Percentiles rank a stretch among this genome's conserved stretches.
Evolutionary conservation across 2,329 filamentous ascomycete genomes (phyloP).

Genomic region (Phialophora tarda): DNA sequence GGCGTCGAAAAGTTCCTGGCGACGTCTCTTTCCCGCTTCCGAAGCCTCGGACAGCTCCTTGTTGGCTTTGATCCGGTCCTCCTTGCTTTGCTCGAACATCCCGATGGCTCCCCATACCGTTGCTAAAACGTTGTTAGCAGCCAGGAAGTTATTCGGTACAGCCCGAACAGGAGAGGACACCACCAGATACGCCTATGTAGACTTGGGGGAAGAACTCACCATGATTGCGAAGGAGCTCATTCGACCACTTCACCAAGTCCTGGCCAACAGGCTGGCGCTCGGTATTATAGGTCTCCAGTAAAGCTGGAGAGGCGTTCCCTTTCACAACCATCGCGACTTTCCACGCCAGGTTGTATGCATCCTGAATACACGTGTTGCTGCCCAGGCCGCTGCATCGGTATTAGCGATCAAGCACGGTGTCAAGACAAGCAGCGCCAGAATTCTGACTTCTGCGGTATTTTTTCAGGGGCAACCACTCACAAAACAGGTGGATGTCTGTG

Average conservation of each 20-base stretch:
- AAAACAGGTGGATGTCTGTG: constrained; percentile 47
- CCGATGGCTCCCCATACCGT: constrained; percentile 55
- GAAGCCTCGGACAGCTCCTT: constrained; percentile 50
- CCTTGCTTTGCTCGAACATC: constrained; percentile 46
- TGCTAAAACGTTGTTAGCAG: constrained; percentile 1
- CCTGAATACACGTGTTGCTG: constrained; percentile 47
- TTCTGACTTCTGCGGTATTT: background rate
- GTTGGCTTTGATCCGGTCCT: constrained; percentile 47
- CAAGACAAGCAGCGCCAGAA: background rate
- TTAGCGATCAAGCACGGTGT: background rate
- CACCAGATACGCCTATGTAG: background rate
- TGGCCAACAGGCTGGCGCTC: constrained; percentile 45
- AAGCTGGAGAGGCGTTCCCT: constrained; percentile 41
- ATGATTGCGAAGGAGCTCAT: constrained; percentile 62
- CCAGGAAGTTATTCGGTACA: background rate
- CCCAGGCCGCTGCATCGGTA: constrained; percentile 40
- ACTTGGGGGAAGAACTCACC: background rate
- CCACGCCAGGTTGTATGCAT: constrained; percentile 48
- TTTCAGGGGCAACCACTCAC: background rate
- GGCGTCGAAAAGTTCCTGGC: constrained; percentile 49
- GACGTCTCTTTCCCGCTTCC: constrained; percentile 46
- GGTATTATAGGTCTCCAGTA: constrained; percentile 44
- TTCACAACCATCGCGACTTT: constrained; percentile 44
- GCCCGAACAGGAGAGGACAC: background rate
- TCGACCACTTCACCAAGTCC: constrained; percentile 62